Percentiles rank a stretch among this genome's conserved stretches.
Evolutionary conservation across 2,329 filamentous ascomycete species (phyloP).

Genomic region (Ophiognomonia clavigignenti-juglandacearum): DNA sequence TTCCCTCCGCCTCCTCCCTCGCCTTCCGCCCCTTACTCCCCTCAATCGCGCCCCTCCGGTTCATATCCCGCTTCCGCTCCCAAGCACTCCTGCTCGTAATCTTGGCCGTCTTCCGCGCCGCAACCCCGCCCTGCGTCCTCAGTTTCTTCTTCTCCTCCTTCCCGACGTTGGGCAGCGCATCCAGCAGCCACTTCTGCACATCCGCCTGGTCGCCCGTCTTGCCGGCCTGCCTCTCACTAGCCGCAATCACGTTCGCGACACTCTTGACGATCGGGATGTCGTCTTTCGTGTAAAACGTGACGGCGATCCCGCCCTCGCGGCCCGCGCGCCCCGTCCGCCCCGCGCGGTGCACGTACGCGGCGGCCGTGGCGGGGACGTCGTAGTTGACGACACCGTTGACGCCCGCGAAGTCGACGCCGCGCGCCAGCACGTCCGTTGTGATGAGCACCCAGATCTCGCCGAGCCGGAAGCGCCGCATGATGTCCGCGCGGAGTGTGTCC

Average conservation of each 20-base stretch:
- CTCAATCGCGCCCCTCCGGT: conserved; percentile 56
- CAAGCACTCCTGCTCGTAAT: conserved; percentile 83
- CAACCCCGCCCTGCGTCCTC: conserved; percentile 70
- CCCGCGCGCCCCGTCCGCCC: conserved; percentile 88
- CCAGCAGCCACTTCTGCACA: conserved; percentile 80
- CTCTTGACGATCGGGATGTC: conserved; percentile 86
- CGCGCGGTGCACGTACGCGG: conserved; percentile 88
- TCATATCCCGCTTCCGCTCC: conserved; percentile 65
- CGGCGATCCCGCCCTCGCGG: conserved; percentile 77
- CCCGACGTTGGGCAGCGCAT: conserved; percentile 75
- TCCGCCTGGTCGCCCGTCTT: conserved; percentile 48
- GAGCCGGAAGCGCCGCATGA: conserved; percentile 85
- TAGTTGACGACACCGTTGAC: conserved; percentile 97
- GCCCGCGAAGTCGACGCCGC: conserved; percentile 90
- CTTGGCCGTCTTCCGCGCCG: conserved; percentile 58
- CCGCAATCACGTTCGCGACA: conserved; percentile 87
- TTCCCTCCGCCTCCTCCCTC: background rate
- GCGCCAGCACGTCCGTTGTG: conserved; percentile 87
- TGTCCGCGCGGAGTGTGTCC: conserved; percentile 66
- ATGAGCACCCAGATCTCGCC: conserved; percentile 96
- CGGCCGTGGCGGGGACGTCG: conserved; percentile 87
- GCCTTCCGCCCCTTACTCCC: conserved; percentile 53
- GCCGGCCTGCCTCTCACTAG: conserved; percentile 68
- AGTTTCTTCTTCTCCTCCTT: conserved; percentile 82
- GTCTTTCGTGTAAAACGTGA: conserved; percentile 94